Base-by-base conservation (phyloP, 2,329 filamentous ascomycete genomes). In the Trematosphaeria pertusa region DNA sequence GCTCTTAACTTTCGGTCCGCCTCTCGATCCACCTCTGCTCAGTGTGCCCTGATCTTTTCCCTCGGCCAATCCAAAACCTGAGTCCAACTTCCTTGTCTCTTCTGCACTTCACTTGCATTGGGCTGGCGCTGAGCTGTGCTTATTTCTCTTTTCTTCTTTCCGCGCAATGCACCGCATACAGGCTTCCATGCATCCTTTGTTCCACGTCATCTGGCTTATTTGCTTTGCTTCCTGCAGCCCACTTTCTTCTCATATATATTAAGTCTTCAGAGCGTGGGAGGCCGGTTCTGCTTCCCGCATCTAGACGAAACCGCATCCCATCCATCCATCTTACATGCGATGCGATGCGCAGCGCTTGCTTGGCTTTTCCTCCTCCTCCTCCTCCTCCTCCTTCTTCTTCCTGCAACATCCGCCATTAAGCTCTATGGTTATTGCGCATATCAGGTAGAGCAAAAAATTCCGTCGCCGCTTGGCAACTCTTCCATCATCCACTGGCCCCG, bases 291-390 rank as follows among this genome's bases (percentile, higher is more conserved):
- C 5, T 31, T 31, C 15, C 28, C 28, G 28, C 28, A 14, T 12
- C 12, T 31, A 31, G 28, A 31, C n/a, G n/a, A n/a, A n/a, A n/a
- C n/a, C n/a, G n/a, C n/a, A n/a, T n/a, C n/a, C n/a, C n/a, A n/a
- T n/a, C n/a, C n/a, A n/a, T n/a, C 28, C 14, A 14, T 17, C 7
- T 14, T 17, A 36, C 33, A 12, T 36, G 19, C 19, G 17, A 36
- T 21, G 19, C 14, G 18, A n/a, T 42, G 17, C 39, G 39, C 39
- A 42, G 39, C 37, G 37, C 14, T 40, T 31, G 37, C 9, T 9
- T 39, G 9, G n/a, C 21, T 30, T 30, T 11, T 31, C 30, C 15
- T 39, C 3, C 11, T 39, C 18, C 17, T 17, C 11, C 14, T 15
- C 14, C 19, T 24, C 14, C 9, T 33, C 15, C 9, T 15, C 15